Conservation (phyloP, 2,329 filamentous ascomycete species). For the Penicillium palitans region DNA sequence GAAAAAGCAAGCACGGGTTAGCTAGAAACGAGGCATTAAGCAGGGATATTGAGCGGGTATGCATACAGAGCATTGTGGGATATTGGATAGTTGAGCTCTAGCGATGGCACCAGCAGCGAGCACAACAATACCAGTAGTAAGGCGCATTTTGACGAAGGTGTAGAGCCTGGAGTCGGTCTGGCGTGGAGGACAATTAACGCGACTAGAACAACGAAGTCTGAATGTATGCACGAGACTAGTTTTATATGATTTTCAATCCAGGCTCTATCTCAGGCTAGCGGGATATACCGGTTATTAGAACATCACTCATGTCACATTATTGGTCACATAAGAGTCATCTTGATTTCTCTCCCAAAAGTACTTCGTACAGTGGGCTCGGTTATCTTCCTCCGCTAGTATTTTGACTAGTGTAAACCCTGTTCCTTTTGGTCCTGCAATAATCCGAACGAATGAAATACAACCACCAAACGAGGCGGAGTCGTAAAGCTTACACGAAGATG, state of each 20-base stretch:
- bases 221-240: conserved; percentile 1
- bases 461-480: neutral
- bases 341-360: conserved; percentile 1
- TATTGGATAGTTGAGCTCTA: conserved; percentile 5
- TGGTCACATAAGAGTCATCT: neutral
- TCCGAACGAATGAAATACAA: neutral
- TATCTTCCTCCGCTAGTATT: neutral
- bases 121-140: conserved; percentile 1
- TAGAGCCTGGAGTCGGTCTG: neutral
- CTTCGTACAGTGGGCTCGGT: neutral
- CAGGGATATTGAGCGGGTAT: neutral
- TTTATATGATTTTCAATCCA: conserved; percentile 4
- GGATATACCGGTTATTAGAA: neutral
- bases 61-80: conserved; percentile 7
- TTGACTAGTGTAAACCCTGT: conserved; percentile 1
- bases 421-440: neutral
- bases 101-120: neutral
- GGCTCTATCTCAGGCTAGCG: neutral
- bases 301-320: neutral
- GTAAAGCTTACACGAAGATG: neutral
- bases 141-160: neutral
- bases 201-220: neutral
- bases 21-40: neutral
- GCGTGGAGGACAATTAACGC: conserved; percentile 1
- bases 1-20: conserved; percentile 1